phyloP scores from a whole-genome alignment of 2,329 filamentous ascomycete species.

The Epichloe typhina region DNA sequence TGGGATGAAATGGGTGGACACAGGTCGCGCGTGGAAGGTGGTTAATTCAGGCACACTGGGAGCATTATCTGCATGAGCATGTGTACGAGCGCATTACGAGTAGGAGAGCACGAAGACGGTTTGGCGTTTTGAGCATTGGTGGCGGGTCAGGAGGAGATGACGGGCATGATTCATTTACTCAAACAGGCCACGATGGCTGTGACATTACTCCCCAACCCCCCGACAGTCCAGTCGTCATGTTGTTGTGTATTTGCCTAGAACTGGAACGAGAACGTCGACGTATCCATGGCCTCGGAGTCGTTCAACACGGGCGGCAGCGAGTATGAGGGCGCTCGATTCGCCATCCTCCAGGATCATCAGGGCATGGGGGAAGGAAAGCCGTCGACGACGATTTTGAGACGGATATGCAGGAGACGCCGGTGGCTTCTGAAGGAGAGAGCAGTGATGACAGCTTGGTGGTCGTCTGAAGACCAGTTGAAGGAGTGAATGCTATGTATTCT shows the following conservation, averaged over 20 bases:
- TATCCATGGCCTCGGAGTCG: no score
- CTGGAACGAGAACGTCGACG: no score
- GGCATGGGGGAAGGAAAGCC: no score
- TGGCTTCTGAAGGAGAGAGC: constrained; percentile 4
- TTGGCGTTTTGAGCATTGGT: constrained; percentile 30
- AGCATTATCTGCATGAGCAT: not conserved
- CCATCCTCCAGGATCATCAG: no score
- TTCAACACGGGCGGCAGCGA: no score
- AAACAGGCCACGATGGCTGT: no score
- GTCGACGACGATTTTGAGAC: no score
- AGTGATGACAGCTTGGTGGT: constrained; percentile 4
- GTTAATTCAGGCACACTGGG: not conserved
- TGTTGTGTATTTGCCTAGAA: no score
- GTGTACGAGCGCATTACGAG: not conserved
- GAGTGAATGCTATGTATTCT: not conserved
- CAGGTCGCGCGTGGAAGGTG: not conserved
- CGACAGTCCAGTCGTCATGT: no score
- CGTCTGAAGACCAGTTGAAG: not conserved
- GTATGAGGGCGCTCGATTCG: no score
- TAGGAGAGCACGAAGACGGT: constrained; percentile 17
- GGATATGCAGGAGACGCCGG: no score
- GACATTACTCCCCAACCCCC: no score
- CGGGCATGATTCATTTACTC: not conserved
- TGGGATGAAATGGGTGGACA: not conserved
- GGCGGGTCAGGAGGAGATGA: not conserved